Conservation (phyloP, 805 yeast species). For the Cyberlindnera sargentensis region DNA sequence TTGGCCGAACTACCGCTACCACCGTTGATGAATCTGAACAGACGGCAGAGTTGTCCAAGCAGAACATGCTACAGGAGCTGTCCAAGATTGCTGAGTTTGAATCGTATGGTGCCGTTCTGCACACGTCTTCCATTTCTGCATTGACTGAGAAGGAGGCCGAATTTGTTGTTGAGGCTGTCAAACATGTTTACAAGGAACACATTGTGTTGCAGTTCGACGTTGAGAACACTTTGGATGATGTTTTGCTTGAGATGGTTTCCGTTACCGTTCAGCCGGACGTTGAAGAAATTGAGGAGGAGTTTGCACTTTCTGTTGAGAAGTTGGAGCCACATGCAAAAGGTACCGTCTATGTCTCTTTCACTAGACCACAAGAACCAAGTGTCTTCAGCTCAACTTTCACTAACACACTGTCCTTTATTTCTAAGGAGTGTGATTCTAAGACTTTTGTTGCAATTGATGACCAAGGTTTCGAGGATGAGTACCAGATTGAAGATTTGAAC, state of each 20-base stretch:
- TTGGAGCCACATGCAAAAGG: constrained; percentile 68
- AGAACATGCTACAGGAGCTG: constrained; percentile 65
- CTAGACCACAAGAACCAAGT: constrained; percentile 42
- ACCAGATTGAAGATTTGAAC: constrained; percentile 76
- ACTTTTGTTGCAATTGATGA: constrained; percentile 59
- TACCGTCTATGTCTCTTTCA: constrained; percentile 70
- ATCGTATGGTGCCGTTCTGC: constrained; percentile 66
- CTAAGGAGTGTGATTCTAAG: constrained; percentile 72
- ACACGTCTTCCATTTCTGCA: constrained; percentile 55
- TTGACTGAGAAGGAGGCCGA: constrained; percentile 92
- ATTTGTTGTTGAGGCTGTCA: constrained; percentile 77
- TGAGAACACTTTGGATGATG: constrained; percentile 75
- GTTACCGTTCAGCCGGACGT: constrained; percentile 58
- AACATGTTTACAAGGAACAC: constrained; percentile 72
- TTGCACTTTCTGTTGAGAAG: constrained; percentile 65
- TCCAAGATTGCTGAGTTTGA: constrained; percentile 66
- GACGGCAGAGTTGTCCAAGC: constrained; percentile 37
- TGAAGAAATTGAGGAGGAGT: constrained; percentile 50
- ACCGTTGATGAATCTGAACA: constrained; percentile 15
- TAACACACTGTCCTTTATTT: constrained; percentile 63
- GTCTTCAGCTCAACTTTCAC: constrained; percentile 46
- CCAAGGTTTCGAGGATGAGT: constrained; percentile 88
- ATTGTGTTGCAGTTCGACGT: constrained; percentile 77
- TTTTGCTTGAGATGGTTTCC: constrained; percentile 68
- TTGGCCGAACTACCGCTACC: not conserved